Conservation (phyloP, 164 flowering plant species). For the Chimonanthus salicifolius region DNA sequence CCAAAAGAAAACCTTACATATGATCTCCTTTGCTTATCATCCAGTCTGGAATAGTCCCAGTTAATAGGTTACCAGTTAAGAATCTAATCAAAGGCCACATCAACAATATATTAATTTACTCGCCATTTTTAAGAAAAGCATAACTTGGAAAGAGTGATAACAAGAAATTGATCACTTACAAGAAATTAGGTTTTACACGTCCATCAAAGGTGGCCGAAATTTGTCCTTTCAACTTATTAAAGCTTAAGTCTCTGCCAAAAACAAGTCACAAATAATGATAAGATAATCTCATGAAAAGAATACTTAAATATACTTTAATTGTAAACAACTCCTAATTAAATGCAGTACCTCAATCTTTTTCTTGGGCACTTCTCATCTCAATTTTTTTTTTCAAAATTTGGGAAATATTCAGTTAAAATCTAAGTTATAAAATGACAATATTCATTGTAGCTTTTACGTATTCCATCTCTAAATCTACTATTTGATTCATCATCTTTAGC, state of each 20-base stretch:
- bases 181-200: conserved; percentile 17
- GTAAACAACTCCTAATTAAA: too few species aligned
- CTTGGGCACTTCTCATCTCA: too few species aligned
- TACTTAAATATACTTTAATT: too few species aligned
- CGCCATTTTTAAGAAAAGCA: neutral
- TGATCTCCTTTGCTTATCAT: conserved; percentile 33
- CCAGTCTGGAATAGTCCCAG: conserved; percentile 45
- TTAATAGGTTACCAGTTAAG: conserved; percentile 44
- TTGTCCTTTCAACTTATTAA: conserved; percentile 52
- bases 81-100: conserved; percentile 26
- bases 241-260: conserved; percentile 61
- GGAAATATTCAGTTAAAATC: too few species aligned
- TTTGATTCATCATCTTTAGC: neutral
- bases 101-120: neutral
- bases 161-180: conserved; percentile 31
- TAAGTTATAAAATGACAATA: neutral
- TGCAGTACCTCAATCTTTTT: too few species aligned
- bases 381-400: too few species aligned
- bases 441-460: neutral
- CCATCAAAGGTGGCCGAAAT: conserved; percentile 31
- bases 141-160: neutral
- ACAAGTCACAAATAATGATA: neutral
- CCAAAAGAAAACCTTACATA: conserved; percentile 35
- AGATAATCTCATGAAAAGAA: neutral
- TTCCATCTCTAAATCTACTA: neutral